A percentile compares a stretch with the other conserved stretches of the same genome.
These are phyloP conservation scores for Globisporangium megalacanthum DNA, from an alignment of 352 stramenopile species.

Conservation along the genomic window DNA sequence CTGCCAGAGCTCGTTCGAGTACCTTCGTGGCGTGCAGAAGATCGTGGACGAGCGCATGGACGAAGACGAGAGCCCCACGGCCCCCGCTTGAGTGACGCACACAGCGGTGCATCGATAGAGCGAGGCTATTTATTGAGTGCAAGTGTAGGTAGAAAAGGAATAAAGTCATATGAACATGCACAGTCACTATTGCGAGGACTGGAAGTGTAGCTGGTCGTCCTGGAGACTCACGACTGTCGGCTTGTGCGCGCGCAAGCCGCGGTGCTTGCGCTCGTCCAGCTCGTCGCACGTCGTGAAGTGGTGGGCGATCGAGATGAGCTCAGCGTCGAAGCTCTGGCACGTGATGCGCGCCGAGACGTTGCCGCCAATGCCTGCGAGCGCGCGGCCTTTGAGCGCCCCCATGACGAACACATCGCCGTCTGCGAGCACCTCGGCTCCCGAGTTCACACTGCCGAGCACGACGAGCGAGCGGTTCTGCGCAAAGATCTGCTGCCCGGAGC, in stretches of 20 bases:
- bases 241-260: slow-evolving; percentile 38
- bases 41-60: slow-evolving; percentile 24
- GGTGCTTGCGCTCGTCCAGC: slow-evolving; percentile 32
- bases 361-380: slow-evolving; percentile 79
- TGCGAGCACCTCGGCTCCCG: slow-evolving; percentile 81
- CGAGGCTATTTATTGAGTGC: not conserved
- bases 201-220: slow-evolving; percentile 57
- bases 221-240: slow-evolving; percentile 51
- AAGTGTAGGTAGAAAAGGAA: not conserved
- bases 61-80: not conserved
- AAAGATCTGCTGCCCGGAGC: slow-evolving; percentile 86
- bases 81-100: not conserved
- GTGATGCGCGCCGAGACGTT: slow-evolving; percentile 61
- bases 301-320: slow-evolving; percentile 88
- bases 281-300: slow-evolving; percentile 89
- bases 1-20: slow-evolving; percentile 59
- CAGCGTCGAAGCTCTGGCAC: slow-evolving; percentile 81
- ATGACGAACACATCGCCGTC: slow-evolving; percentile 85
- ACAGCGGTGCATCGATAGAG: not conserved
- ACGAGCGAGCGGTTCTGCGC: slow-evolving; percentile 78
- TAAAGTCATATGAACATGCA: not conserved
- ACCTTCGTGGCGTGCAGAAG: slow-evolving; percentile 35
- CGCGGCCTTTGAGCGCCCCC: slow-evolving; percentile 75
- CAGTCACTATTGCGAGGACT: slow-evolving; percentile 29
- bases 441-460: slow-evolving; percentile 83